A percentile compares a stretch with the other conserved stretches of the same genome.
Evolutionary conservation across 371 early-diverging fungal genomes (phyloP).

Genomic region (Blyttiomyces sp.): DNA sequence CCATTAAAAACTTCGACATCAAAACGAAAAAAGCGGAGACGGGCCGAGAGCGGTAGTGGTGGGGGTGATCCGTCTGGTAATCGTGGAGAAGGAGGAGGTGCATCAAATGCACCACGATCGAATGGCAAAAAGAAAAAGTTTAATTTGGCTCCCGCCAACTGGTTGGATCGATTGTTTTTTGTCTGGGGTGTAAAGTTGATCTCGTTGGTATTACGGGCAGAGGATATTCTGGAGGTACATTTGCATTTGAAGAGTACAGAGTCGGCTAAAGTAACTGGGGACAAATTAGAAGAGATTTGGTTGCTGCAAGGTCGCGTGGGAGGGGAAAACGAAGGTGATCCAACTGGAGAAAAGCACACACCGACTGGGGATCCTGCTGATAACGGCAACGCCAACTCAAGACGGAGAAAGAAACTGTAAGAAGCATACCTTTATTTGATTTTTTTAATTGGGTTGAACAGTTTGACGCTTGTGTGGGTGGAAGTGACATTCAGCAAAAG

Average conservation of each 20-base stretch:
- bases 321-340: background rate
- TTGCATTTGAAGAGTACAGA: conserved; percentile 37
- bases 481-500: too few relatives aligned
- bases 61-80: too few relatives aligned
- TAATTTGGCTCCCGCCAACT: conserved; percentile 37
- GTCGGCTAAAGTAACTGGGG: conserved; percentile 48
- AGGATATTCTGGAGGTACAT: conserved; percentile 38
- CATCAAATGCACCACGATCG: too few relatives aligned
- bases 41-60: too few relatives aligned
- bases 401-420: too few relatives aligned
- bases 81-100: too few relatives aligned
- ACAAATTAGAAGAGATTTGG: conserved; percentile 50
- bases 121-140: conserved; percentile 24
- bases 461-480: too few relatives aligned
- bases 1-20: too few relatives aligned
- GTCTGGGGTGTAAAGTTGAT: conserved; percentile 55
- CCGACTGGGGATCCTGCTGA: background rate
- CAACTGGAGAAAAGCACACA: background rate
- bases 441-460: too few relatives aligned
- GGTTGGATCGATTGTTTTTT: conserved; percentile 49
- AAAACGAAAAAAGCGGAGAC: too few relatives aligned
- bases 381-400: background rate
- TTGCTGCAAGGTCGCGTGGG: background rate
- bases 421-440: too few relatives aligned
- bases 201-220: conserved; percentile 22